These are phyloP conservation scores for Suillus lakei DNA, from an alignment of 768 basidiomycete genomes.

Conservation along the genomic window DNA sequence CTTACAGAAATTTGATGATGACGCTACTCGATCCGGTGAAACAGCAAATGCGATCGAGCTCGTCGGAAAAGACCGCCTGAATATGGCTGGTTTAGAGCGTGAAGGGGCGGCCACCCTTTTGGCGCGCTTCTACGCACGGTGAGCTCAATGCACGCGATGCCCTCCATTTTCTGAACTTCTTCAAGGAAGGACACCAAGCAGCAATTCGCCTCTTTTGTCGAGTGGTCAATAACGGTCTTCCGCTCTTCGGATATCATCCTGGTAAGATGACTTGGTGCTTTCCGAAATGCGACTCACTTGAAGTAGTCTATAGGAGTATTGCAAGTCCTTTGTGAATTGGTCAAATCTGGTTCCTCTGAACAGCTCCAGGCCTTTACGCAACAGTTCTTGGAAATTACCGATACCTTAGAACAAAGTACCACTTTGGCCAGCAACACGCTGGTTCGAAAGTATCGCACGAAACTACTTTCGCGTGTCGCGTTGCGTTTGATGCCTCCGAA, in stretches of 20 bases:
- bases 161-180: conserved; percentile 3
- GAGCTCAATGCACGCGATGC: conserved; percentile 24
- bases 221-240: conserved; percentile 48
- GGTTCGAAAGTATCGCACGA: conserved; percentile 69
- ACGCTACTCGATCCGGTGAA: conserved; percentile 47
- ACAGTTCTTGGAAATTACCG: conserved; percentile 50
- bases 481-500: conserved; percentile 63
- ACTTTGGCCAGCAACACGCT: conserved; percentile 60
- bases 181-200: conserved; percentile 62
- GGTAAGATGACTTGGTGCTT: conserved; percentile 40
- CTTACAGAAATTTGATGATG: conserved; percentile 83
- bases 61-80: conserved; percentile 60
- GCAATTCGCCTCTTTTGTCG: conserved; percentile 57
- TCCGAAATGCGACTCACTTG: conserved; percentile 7
- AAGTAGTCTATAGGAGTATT: conserved; percentile 69
- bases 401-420: conserved; percentile 44
- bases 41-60: conserved; percentile 63
- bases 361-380: conserved; percentile 50
- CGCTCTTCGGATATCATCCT: conserved; percentile 50
- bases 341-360: conserved; percentile 63
- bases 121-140: conserved; percentile 82
- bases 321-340: conserved; percentile 71
- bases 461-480: conserved; percentile 69
- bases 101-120: conserved; percentile 84
- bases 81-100: conserved; percentile 80